A percentile compares a stretch with the other conserved stretches of the same genome.
These are phyloP conservation scores for Xylaria sp. DNA, from an alignment of 2,329 filamentous ascomycete species.

Conservation along the genomic window DNA sequence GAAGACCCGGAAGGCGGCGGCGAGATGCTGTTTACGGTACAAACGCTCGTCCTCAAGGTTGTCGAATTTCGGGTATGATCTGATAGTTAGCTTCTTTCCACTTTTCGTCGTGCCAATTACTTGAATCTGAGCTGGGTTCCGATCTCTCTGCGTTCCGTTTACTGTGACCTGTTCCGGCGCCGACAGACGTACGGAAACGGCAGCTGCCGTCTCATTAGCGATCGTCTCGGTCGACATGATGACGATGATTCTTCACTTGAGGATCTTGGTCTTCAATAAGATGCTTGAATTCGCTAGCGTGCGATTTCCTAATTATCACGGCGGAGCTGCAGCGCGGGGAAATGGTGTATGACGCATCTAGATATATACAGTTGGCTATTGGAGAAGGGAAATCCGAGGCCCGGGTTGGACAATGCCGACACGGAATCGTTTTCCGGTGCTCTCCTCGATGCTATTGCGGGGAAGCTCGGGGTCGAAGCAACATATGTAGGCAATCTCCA, in stretches of 20 bases:
- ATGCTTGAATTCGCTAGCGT: not conserved
- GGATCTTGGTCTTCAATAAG: slow-evolving; percentile 1
- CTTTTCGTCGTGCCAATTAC: slow-evolving; percentile 47
- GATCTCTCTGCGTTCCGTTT: slow-evolving; percentile 36
- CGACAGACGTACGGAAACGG: slow-evolving; percentile 26
- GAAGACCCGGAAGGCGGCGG: slow-evolving; percentile 70
- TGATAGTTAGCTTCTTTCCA: slow-evolving; percentile 46
- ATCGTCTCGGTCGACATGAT: slow-evolving; percentile 33
- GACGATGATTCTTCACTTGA: slow-evolving; percentile 1
- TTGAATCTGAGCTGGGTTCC: slow-evolving; percentile 44
- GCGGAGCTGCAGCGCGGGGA: slow-evolving; percentile 20
- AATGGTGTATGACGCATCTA: not conserved
- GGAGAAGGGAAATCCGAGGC: not conserved
- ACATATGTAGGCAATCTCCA: not conserved
- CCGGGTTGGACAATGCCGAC: not conserved
- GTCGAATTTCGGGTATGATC: slow-evolving; percentile 56
- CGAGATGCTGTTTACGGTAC: slow-evolving; percentile 69
- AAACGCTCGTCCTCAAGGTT: slow-evolving; percentile 64
- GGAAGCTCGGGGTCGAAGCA: slow-evolving; percentile 22
- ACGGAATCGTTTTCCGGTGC: slow-evolving; percentile 29
- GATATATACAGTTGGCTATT: not conserved
- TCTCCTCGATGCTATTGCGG: slow-evolving; percentile 24
- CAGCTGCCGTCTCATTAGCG: slow-evolving; percentile 2
- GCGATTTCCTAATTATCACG: not conserved
- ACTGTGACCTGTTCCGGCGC: slow-evolving; percentile 13